A percentile compares a stretch with the other conserved stretches of the same genome.
Conservation (phyloP, 768 basidiomycete genomes). For the Strobilomyces confusus region DNA sequence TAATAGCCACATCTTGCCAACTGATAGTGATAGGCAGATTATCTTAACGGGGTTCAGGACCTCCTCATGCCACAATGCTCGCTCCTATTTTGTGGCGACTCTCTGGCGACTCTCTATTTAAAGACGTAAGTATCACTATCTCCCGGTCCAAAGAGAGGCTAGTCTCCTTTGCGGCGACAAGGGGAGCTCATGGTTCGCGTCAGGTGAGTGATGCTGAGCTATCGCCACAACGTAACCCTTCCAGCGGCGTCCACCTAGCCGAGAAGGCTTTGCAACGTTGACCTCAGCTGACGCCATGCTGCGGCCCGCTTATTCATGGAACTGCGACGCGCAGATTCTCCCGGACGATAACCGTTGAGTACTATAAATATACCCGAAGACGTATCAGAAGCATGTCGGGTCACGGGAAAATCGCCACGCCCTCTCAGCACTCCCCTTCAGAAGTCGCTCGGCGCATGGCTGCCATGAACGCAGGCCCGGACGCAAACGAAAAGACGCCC, state of each 20-base stretch:
- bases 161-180: conserved; percentile 11
- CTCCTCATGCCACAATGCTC: too few species aligned
- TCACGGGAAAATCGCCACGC: background rate
- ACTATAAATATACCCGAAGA: conserved; percentile 3
- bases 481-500: conserved; percentile 9
- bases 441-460: conserved; percentile 3
- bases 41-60: too few species aligned
- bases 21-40: too few species aligned
- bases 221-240: background rate
- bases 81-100: too few species aligned
- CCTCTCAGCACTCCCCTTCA: background rate
- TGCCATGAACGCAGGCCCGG: background rate
- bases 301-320: background rate
- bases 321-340: conserved; percentile 1
- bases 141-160: background rate
- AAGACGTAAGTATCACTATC: too few species aligned
- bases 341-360: background rate
- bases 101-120: too few species aligned
- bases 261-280: too few species aligned
- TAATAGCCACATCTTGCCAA: too few species aligned
- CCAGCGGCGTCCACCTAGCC: background rate
- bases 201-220: conserved; percentile 8
- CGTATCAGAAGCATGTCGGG: background rate
- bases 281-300: conserved; percentile 8
- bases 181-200: background rate